Base-by-base conservation (phyloP, 768 basidiomycete species). In the Panus rudis region DNA sequence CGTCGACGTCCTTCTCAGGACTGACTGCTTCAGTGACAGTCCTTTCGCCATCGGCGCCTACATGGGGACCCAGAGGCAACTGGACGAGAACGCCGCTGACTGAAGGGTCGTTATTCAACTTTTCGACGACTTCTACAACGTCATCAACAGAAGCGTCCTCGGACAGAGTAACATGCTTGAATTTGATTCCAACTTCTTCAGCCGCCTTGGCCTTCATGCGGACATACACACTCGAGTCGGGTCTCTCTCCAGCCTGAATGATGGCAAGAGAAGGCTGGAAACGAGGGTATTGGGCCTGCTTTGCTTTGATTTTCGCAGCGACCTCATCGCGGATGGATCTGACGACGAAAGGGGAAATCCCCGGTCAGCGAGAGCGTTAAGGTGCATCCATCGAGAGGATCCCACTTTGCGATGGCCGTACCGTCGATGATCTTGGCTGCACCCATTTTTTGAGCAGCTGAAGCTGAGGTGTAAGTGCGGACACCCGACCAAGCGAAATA, bases 201-300 rank as follows among this genome's bases (percentile, higher is more conserved):
- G 92, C 88, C 10, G 96, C 96, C 64, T 93, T 97, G 32, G 78
- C 72, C 68, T 99, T 99, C 94, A 98, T 98, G 57, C 91, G 90
- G 52, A 99, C 83, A 65, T 99, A 99, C 31, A 84, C 82, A 16
- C 73, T 69, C 4, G 93, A 98, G 62, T 97, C 94, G 17, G 91
- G 81, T 46, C 90, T 84, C 23, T 82, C 79, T 42, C 96, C 96
- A 39, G 91, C 92, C 65, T 98, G 96, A 34, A 99, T 76, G 64
- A 99, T 91, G 52, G 80, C 87, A 14, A 99, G 76, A 61, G 83
- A 79, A 11, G 96, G 88, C 55, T 82, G 78, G 71, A 98, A 99
- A 17, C 85, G 84, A n/a, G 93, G 88, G 62, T 75, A 81, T 48
- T 67, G 71, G 3, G 75, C 63, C 56, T 84, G 82, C 35, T 81